phyloP scores from a whole-genome alignment of 1,284 basidiomycete genomes.

The Cryptococcus sp. region DNA sequence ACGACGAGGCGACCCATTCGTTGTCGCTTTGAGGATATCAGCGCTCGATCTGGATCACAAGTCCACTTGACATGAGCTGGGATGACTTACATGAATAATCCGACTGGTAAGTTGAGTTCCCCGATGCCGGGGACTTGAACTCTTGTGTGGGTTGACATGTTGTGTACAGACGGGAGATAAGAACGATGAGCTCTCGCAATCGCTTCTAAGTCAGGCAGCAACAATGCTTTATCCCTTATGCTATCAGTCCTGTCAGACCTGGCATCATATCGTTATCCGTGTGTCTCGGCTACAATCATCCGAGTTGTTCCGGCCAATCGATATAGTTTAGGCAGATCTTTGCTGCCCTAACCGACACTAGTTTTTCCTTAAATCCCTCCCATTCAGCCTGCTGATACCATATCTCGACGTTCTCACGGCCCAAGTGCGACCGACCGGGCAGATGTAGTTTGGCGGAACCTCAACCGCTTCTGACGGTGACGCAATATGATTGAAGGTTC shows the following conservation, averaged over 20 bases:
- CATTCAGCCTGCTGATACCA: no score
- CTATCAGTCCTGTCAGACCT: background rate
- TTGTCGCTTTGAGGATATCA: conserved; percentile 24
- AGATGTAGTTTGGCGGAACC: no score
- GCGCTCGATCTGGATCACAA: background rate
- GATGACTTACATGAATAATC: conserved; percentile 1
- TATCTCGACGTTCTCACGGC: background rate
- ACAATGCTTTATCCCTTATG: no score
- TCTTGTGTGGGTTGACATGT: background rate
- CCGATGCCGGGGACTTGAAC: background rate
- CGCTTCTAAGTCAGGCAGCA: no score
- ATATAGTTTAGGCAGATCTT: background rate
- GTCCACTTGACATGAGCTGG: no score
- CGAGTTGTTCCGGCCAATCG: background rate
- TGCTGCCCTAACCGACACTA: background rate
- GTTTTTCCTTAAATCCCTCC: no score
- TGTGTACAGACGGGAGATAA: background rate
- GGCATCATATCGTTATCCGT: background rate
- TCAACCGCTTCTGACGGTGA: no score
- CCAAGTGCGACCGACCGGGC: background rate
- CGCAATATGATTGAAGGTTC: no score
- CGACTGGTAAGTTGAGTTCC: background rate
- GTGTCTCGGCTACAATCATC: background rate
- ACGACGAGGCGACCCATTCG: conserved; percentile 28
- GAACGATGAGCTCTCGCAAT: no score